Percentiles rank a stretch among this genome's conserved stretches.
These are phyloP conservation scores for Pisolithus thermaeus DNA, from an alignment of 1,284 basidiomycete species.

Conservation along the genomic window DNA sequence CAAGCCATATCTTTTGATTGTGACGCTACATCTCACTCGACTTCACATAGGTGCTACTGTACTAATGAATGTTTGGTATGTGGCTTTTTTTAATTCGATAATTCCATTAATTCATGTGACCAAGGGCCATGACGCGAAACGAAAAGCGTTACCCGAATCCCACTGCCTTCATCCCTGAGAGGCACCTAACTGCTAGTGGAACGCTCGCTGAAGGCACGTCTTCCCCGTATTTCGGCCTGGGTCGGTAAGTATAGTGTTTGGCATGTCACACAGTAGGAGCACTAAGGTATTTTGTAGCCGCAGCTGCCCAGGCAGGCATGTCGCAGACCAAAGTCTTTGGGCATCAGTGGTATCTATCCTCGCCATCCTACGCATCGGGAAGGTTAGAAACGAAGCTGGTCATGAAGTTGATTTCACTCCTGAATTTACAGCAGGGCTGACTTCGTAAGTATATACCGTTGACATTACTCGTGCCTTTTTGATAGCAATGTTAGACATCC, in stretches of 20 bases:
- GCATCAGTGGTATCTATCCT: constrained; percentile 17
- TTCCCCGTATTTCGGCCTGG: constrained; percentile 17
- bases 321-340: constrained; percentile 24
- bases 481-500: neutral
- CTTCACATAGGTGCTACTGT: constrained; percentile 14
- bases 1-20: constrained; percentile 1
- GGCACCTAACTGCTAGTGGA: constrained; percentile 15
- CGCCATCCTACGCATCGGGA: constrained; percentile 18
- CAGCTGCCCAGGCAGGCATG: constrained; percentile 16
- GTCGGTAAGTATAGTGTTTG: constrained; percentile 4
- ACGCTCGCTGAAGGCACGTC: constrained; percentile 14
- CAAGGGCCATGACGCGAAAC: constrained; percentile 19
- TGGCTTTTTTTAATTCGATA: neutral
- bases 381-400: constrained; percentile 14
- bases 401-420: constrained; percentile 17
- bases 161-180: constrained; percentile 18
- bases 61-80: constrained; percentile 19
- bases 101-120: neutral
- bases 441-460: constrained; percentile 9
- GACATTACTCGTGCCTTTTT: neutral
- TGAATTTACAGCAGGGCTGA: constrained; percentile 22
- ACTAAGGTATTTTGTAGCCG: neutral
- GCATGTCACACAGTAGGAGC: too few species aligned
- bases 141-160: constrained; percentile 20
- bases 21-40: neutral